Evolutionary conservation across 1,139 yeast species (phyloP).

Genomic region (Zhuliangozyma blackwelliae): DNA sequence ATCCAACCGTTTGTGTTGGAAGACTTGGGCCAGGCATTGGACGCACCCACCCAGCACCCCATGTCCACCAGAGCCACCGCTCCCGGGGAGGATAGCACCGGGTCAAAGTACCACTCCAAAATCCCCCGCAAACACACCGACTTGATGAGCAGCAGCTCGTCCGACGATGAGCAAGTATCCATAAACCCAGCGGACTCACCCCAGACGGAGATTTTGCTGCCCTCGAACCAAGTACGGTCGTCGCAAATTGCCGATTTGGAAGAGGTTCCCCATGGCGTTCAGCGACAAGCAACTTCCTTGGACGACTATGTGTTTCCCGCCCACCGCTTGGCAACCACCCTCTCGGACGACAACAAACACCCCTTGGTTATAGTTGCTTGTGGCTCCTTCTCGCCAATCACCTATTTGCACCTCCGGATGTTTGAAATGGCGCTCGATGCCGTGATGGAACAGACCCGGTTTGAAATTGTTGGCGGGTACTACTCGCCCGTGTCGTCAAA

Average conservation of each 20-base stretch:
- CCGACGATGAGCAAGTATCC: slow-evolving; percentile 22
- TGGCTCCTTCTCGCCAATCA: slow-evolving; percentile 94
- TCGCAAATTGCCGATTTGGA: slow-evolving; percentile 88
- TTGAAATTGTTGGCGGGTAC: slow-evolving; percentile 94
- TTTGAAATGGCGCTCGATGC: slow-evolving; percentile 98
- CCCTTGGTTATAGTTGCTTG: slow-evolving; percentile 96
- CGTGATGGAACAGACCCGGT: slow-evolving; percentile 86
- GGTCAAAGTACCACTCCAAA: slow-evolving; percentile 23
- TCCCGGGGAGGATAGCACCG: slow-evolving; percentile 7
- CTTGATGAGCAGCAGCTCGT: slow-evolving; percentile 28
- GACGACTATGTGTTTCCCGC: slow-evolving; percentile 76
- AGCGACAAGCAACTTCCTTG: slow-evolving; percentile 73
- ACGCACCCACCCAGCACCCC: slow-evolving; percentile 67
- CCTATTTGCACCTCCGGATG: slow-evolving; percentile 92
- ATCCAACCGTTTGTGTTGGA: slow-evolving; percentile 73
- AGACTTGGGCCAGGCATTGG: slow-evolving; percentile 65
- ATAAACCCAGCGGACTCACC: not conserved
- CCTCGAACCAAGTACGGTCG: slow-evolving; percentile 50
- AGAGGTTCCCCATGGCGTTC: slow-evolving; percentile 93
- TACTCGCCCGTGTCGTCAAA: slow-evolving; percentile 97
- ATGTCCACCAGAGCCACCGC: slow-evolving; percentile 6
- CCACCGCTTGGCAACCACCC: slow-evolving; percentile 70
- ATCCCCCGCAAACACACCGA: slow-evolving; percentile 43
- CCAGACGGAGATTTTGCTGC: slow-evolving; percentile 26
- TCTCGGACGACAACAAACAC: slow-evolving; percentile 71